phyloP scores from a whole-genome alignment of 345 rosid genomes.

The Xanthoceras sorbifolium region DNA sequence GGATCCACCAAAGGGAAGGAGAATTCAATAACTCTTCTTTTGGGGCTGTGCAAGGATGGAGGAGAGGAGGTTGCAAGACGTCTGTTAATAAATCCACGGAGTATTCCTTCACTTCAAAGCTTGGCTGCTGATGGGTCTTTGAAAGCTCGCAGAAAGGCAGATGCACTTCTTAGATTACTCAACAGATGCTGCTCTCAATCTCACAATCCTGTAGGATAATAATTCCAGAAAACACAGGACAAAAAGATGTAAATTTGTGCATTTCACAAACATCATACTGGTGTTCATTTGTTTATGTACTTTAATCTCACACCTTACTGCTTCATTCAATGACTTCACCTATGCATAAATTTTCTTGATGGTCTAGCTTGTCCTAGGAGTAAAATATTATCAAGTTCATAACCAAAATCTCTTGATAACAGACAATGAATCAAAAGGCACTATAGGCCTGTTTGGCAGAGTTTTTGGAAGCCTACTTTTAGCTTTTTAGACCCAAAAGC shows the following conservation, averaged over 20 bases:
- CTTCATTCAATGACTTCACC: constrained; percentile 3
- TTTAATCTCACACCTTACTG: constrained; percentile 7
- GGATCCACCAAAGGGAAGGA: constrained; percentile 72
- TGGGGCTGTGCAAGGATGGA: constrained; percentile 65
- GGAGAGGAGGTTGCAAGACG: constrained; percentile 57
- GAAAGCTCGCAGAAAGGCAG: constrained; percentile 66
- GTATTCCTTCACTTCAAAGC: constrained; percentile 67
- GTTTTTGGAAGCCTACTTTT: too few relatives aligned
- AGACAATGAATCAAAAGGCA: too few relatives aligned
- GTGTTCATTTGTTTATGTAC: constrained; percentile 13
- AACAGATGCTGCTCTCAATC: constrained; percentile 61
- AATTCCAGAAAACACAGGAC: not conserved
- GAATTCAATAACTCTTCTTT: constrained; percentile 54
- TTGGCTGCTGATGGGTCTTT: constrained; percentile 58
- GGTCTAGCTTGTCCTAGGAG: not conserved
- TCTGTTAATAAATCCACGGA: constrained; percentile 55
- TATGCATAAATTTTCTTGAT: not conserved
- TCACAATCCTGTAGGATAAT: constrained; percentile 37
- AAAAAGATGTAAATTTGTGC: constrained; percentile 32
- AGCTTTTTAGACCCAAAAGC: too few relatives aligned
- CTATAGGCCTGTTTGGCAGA: too few relatives aligned
- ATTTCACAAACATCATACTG: not conserved
- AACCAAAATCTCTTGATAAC: not conserved
- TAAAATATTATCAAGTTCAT: not conserved
- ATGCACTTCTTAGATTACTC: constrained; percentile 65